phyloP scores from a whole-genome alignment of 306 rosid genomes.

The Cicer pinnatifidum region DNA sequence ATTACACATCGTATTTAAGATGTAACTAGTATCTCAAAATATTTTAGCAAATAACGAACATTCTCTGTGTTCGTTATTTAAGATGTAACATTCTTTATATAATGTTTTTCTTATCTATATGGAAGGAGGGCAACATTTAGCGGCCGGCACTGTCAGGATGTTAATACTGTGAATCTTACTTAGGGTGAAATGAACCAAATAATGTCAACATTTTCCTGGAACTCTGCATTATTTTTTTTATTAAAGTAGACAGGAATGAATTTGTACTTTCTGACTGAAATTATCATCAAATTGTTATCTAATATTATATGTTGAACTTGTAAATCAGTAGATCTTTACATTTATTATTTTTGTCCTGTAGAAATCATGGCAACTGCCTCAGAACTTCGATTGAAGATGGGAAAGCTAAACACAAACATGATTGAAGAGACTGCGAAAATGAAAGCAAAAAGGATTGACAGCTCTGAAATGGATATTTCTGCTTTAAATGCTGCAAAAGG shows the following conservation, averaged over 20 bases:
- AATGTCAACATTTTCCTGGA: slow-evolving; percentile 5
- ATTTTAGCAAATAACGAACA: slow-evolving; percentile 5
- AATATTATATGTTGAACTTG: slow-evolving; percentile 4
- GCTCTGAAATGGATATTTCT: slow-evolving; percentile 45
- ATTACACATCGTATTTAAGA: background rate
- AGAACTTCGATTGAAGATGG: slow-evolving; percentile 58
- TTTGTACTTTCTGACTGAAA: slow-evolving; percentile 8
- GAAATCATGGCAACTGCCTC: slow-evolving; percentile 66
- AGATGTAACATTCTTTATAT: background rate
- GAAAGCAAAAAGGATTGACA: slow-evolving; percentile 47
- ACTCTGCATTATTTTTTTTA: slow-evolving; percentile 6
- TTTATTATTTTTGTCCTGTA: slow-evolving; percentile 45
- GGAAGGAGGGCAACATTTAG: background rate
- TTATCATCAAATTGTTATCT: slow-evolving; percentile 30
- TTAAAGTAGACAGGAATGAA: slow-evolving; percentile 4
- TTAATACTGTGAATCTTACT: slow-evolving; percentile 8
- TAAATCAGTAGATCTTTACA: slow-evolving; percentile 25
- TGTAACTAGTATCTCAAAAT: background rate
- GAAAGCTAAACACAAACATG: slow-evolving; percentile 46
- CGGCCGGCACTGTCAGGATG: background rate
- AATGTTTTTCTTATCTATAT: background rate
- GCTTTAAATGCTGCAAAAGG: slow-evolving; percentile 48
- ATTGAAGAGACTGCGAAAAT: slow-evolving; percentile 51
- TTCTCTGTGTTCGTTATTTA: background rate
- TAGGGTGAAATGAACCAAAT: slow-evolving; percentile 23